Base-by-base conservation (phyloP, 495 filamentous ascomycete species). In the Hapsidospora chrysogenum region DNA sequence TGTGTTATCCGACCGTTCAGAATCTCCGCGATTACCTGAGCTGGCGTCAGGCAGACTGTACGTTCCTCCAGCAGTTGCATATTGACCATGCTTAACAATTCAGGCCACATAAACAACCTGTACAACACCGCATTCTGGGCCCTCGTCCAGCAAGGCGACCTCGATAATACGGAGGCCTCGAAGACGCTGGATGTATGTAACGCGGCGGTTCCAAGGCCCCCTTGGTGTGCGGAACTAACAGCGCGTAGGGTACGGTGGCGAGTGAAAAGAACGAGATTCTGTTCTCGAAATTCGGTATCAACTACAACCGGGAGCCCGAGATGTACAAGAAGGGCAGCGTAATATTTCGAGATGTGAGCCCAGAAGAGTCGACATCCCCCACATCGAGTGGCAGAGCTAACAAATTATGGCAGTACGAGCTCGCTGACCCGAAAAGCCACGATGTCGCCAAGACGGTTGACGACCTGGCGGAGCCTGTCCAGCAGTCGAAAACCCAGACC, bases 51-150 rank as follows among this genome's bases (percentile, higher is more conserved):
- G 89, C 80, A 22, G 89, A 97, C 52, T 96, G 87, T 92, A 51
- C 51, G 77, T 57, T 25, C 29, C 20, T 17, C n/a, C 10, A 20
- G 28, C 16, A 4, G 6, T 13, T 29, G 7, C 13, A 21, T 3
- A 7, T 16, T 23, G 23, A 6, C 15, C 10, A 27, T 20, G 13
- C 37, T 45, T 5, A 44, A 23, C 19, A 33, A 27, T 15, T 1
- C 39, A 86, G 83, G 83, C 48, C 89, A 97, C 53, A 87, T 97
- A 45, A 97, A 97, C 54, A 97, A 97, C 49, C 65, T 96, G 11
- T 95, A 93, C 54, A 97, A 97, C 47, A 97, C 89, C 1, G 86
- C 85, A 0, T 96, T 95, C 50, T 96, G 89, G 89, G 65, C 76
- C 0, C 63, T 96, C 47, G 76, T 95, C 17, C 68, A 77, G 35